Base-by-base conservation (phyloP, 768 basidiomycete genomes). In the Pluteus cervinus region DNA sequence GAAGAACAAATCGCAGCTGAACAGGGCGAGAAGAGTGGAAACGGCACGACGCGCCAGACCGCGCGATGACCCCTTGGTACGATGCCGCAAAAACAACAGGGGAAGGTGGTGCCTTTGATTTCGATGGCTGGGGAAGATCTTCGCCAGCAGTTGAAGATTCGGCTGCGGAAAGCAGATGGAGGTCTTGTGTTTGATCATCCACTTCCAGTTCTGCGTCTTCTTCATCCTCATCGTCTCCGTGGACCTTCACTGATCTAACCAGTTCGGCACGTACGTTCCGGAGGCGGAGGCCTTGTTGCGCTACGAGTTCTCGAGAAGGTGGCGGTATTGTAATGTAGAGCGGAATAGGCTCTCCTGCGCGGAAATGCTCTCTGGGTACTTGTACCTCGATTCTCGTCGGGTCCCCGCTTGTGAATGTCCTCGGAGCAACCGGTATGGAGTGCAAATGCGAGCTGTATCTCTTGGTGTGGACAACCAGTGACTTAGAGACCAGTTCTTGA, bases 1-100 rank as follows among this genome's bases (percentile, higher is more conserved):
- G 89, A 11, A 97, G 66, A 20, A 93, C 65, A 42, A 97, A 86
- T 3, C 90, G 78, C 25, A 89, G 68, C 46, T 73, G 84, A 42
- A 92, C 74, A 3, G 84, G 71, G 10, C 73, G 74, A 30, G 75
- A 70, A 1, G 80, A 75, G 48, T 96, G 91, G 54, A 96, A 91
- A 31, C 90, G 81, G 56, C 90, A 91, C 14, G 89, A 84, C 29
- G 91, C 92, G 31, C 94, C 94, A 10, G 92, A 91, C 5, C 84
- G 76, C 9, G 89, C 81, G 18, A 97, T 66, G 35, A 81, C 68
- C 3, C 71, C 66, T 25, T 68, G 62, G 46, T 73, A 71, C 28
- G 66, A 59, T 12, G 69, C 60, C 20, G 65, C 63, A 14, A 60
- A 46, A 42, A 63, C 63, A 14, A 59, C 44, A 16, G 65, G 60